Conservation (phyloP, 2,329 filamentous ascomycete species). For the Sclerotinia glacialis region DNA sequence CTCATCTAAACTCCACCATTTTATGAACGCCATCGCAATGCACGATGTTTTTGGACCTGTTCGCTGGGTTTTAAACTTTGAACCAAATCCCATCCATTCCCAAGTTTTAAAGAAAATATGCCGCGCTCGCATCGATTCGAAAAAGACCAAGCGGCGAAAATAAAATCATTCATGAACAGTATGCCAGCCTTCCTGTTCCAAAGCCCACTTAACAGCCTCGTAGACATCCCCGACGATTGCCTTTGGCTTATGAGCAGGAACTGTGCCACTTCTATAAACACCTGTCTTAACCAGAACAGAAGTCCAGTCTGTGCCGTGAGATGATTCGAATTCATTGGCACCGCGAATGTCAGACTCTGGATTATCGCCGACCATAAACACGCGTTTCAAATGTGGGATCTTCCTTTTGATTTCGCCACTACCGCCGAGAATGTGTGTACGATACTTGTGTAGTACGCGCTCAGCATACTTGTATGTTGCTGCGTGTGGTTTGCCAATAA, state of each 20-base stretch:
- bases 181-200: constrained; percentile 48
- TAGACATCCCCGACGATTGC: constrained; percentile 71
- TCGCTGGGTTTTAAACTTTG: background rate
- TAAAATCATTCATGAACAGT: background rate
- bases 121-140: background rate
- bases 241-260: constrained; percentile 59
- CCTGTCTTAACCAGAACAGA: constrained; percentile 78
- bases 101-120: background rate
- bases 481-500: constrained; percentile 79
- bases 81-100: background rate
- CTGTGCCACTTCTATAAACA: constrained; percentile 60
- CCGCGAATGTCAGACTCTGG: constrained; percentile 87
- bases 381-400: constrained; percentile 57
- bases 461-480: constrained; percentile 84
- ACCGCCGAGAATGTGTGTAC: constrained; percentile 38
- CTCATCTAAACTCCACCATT: constrained; percentile 4
- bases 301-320: constrained; percentile 68
- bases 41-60: background rate
- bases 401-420: constrained; percentile 29
- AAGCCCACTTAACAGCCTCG: constrained; percentile 73
- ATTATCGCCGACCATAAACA: constrained; percentile 95
- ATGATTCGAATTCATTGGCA: constrained; percentile 71
- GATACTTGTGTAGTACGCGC: constrained; percentile 62
- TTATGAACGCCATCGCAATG: constrained; percentile 5
- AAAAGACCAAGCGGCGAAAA: background rate